phyloP scores from a whole-genome alignment of 345 rosid genomes.

The Corchorus capsularis region DNA sequence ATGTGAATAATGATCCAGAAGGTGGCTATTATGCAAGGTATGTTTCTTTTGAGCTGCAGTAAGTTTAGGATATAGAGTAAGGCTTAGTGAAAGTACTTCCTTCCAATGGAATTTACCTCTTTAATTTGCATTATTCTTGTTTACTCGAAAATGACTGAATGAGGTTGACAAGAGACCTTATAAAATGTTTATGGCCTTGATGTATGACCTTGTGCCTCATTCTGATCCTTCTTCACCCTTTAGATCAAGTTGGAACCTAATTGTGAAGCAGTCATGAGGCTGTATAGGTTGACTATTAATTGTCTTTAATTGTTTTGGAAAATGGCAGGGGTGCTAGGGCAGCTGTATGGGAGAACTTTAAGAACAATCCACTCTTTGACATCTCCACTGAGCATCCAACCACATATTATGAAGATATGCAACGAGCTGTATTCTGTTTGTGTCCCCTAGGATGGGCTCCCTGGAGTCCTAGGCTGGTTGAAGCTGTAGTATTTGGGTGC shows the following conservation, averaged over 20 bases:
- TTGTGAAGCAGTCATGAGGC: background rate
- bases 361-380: slow-evolving; percentile 89
- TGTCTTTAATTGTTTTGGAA: slow-evolving; percentile 21
- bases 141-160: background rate
- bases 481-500: slow-evolving; percentile 99
- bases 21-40: slow-evolving; percentile 98
- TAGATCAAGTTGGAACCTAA: background rate
- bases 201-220: background rate
- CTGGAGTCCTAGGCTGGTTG: slow-evolving; percentile 97
- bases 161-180: background rate
- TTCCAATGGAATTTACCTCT: background rate
- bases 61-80: background rate
- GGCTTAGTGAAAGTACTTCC: slow-evolving; percentile 3
- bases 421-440: slow-evolving; percentile 84
- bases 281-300: background rate
- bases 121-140: background rate
- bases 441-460: slow-evolving; percentile 99
- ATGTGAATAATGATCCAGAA: slow-evolving; percentile 94
- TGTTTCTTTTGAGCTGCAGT: background rate
- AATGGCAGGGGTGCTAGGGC: slow-evolving; percentile 89
- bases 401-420: slow-evolving; percentile 98
- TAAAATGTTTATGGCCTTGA: background rate
- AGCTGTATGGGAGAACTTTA: slow-evolving; percentile 98
- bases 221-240: background rate
- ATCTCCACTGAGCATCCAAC: slow-evolving; percentile 95